These are phyloP conservation scores for Colletotrichum somersetense DNA, from an alignment of 2,329 filamentous ascomycete genomes.

Conservation along the genomic window DNA sequence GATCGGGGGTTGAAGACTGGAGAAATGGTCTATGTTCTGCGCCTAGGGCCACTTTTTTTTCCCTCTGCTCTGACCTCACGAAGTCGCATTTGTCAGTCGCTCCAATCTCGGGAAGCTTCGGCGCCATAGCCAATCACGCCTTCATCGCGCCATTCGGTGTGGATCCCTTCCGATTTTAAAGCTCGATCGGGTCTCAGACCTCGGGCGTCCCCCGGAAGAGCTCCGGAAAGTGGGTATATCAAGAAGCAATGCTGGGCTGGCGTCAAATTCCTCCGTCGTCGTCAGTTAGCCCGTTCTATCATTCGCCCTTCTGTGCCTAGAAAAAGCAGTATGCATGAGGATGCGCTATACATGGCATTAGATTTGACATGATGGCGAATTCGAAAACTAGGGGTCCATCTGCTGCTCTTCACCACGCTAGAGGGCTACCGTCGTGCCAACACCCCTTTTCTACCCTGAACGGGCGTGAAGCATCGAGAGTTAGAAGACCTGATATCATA, in stretches of 20 bases:
- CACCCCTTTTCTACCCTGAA: slow-evolving; percentile 44
- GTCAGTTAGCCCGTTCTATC: background rate
- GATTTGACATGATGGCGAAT: slow-evolving; percentile 32
- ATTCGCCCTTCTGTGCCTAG: background rate
- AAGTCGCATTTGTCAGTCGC: slow-evolving; percentile 41
- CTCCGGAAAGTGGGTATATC: slow-evolving; percentile 1
- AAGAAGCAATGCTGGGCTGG: background rate
- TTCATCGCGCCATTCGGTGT: slow-evolving; percentile 1
- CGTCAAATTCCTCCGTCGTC: background rate
- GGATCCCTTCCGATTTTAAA: background rate
- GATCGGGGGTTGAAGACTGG: slow-evolving; percentile 10
- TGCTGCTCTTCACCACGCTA: slow-evolving; percentile 46
- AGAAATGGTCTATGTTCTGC: slow-evolving; percentile 6
- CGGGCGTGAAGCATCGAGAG: background rate
- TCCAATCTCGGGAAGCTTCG: slow-evolving; percentile 15
- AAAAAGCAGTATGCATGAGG: background rate
- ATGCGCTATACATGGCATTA: background rate
- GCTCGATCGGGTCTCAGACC: background rate
- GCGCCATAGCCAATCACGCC: slow-evolving; percentile 34
- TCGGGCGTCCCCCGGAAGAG: background rate
- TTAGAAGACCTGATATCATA: background rate
- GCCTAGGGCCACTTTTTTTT: slow-evolving; percentile 40
- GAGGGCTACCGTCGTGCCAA: slow-evolving; percentile 48
- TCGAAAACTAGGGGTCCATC: slow-evolving; percentile 45
- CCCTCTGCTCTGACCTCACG: slow-evolving; percentile 26